These are phyloP conservation scores for Rhypophila decipiens DNA, from an alignment of 495 filamentous ascomycete species.

Conservation along the genomic window DNA sequence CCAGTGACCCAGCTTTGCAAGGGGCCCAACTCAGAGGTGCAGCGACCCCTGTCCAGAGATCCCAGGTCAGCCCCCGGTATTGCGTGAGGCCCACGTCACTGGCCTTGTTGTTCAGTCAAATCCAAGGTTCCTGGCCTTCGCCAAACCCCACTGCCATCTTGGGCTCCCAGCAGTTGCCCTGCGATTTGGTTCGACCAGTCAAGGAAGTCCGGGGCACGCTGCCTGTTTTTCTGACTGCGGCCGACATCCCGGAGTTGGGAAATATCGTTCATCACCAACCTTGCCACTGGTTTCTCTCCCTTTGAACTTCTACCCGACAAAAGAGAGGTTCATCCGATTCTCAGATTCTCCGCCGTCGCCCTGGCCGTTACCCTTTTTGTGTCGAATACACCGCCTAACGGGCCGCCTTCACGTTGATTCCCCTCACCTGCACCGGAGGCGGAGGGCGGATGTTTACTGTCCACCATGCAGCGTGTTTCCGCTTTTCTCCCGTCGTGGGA, in stretches of 20 bases:
- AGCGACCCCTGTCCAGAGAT: background rate
- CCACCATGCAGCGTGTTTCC: constrained; percentile 46
- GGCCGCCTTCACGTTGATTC: no score
- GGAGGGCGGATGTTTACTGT: constrained; percentile 5
- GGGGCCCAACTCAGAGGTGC: no score
- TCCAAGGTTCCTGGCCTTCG: background rate
- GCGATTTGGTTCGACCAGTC: no score
- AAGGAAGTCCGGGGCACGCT: no score
- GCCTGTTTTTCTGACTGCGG: no score
- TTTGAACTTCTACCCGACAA: background rate
- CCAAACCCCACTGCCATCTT: background rate
- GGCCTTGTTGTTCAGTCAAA: background rate
- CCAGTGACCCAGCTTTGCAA: no score
- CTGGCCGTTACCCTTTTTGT: background rate
- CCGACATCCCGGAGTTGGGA: no score
- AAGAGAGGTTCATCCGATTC: background rate
- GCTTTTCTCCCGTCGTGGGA: constrained; percentile 46
- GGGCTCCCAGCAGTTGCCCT: no score
- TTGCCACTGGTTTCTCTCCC: background rate
- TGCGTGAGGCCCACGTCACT: constrained; percentile 16
- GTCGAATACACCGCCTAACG: no score
- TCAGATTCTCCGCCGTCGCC: background rate
- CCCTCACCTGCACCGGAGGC: no score
- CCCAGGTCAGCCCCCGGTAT: constrained; percentile 3
- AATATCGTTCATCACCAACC: background rate